Evolutionary conservation across 768 basidiomycete species (phyloP).

Genomic region (Nevesoporus exiguus): DNA sequence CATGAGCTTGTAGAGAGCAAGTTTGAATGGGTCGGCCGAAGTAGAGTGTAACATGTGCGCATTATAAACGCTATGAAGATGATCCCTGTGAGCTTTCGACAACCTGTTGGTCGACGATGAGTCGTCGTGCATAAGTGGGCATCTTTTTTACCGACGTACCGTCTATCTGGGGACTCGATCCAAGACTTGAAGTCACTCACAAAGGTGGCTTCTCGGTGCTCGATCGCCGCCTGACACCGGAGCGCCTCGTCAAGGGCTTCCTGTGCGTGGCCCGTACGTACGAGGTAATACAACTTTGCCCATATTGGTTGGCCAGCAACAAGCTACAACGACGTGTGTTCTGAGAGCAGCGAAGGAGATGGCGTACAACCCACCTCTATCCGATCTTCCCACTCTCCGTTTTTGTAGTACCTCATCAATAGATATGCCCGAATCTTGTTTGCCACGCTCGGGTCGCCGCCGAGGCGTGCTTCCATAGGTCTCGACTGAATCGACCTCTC

Average conservation of each 20-base stretch:
- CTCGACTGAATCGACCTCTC: conserved; percentile 79
- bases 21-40: conserved; percentile 91
- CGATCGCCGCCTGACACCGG: conserved; percentile 65
- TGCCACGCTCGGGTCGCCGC: conserved; percentile 85
- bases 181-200: conserved; percentile 78
- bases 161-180: conserved; percentile 76
- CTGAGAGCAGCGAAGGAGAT: neutral
- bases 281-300: conserved; percentile 91
- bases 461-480: conserved; percentile 81
- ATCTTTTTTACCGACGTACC: conserved; percentile 40
- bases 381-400: conserved; percentile 79
- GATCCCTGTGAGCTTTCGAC: conserved; percentile 72
- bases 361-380: conserved; percentile 64
- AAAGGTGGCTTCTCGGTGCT: conserved; percentile 79
- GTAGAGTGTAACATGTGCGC: conserved; percentile 87
- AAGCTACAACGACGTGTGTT: conserved; percentile 44
- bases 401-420: conserved; percentile 73
- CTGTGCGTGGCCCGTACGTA: conserved; percentile 77
- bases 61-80: conserved; percentile 76
- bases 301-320: conserved; percentile 86
- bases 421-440: conserved; percentile 91
- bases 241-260: conserved; percentile 80
- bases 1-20: conserved; percentile 93
- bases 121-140: neutral
- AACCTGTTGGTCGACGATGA: conserved; percentile 40